Percentiles rank a stretch among this genome's conserved stretches.
Evolutionary conservation across 164 flowering plant genomes (phyloP).

Genomic region (Kalanchoe fedtschenkoi): DNA sequence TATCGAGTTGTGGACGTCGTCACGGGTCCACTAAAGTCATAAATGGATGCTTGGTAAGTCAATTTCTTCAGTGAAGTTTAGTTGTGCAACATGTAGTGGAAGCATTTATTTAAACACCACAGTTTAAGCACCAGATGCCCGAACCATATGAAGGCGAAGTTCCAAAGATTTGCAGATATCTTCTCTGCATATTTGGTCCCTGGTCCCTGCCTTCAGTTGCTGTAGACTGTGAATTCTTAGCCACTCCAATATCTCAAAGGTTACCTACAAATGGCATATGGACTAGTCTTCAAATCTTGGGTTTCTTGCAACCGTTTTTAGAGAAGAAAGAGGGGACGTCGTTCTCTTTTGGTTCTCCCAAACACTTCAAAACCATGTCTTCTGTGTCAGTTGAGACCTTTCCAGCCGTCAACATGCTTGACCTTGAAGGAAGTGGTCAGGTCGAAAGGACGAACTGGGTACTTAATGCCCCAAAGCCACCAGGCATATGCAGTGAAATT

Average conservation of each 20-base stretch:
- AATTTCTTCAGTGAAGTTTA: neutral
- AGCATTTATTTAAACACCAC: constrained; percentile 1
- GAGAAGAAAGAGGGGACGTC: constrained; percentile 4
- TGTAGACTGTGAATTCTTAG: neutral
- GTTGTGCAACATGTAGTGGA: neutral
- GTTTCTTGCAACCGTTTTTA: neutral
- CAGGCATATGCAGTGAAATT: constrained; percentile 19
- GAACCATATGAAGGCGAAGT: neutral
- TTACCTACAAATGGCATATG: constrained; percentile 3
- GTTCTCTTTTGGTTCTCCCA: constrained; percentile 28
- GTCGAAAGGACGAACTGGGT: constrained; percentile 25
- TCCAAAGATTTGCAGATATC: constrained; percentile 4
- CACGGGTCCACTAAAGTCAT: neutral
- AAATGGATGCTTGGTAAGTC: neutral
- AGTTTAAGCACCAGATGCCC: neutral
- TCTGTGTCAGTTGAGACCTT: constrained; percentile 2
- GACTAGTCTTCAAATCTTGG: neutral
- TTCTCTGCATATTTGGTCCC: neutral
- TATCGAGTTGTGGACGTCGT: neutral
- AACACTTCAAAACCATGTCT: constrained; percentile 31
- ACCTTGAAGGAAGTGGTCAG: constrained; percentile 11
- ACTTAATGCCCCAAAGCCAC: constrained; percentile 25
- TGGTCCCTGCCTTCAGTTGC: neutral
- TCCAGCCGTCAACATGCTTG: constrained; percentile 6
- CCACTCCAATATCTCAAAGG: neutral